Conservation (phyloP, 306 rosid species). For the Prunus armeniaca region DNA sequence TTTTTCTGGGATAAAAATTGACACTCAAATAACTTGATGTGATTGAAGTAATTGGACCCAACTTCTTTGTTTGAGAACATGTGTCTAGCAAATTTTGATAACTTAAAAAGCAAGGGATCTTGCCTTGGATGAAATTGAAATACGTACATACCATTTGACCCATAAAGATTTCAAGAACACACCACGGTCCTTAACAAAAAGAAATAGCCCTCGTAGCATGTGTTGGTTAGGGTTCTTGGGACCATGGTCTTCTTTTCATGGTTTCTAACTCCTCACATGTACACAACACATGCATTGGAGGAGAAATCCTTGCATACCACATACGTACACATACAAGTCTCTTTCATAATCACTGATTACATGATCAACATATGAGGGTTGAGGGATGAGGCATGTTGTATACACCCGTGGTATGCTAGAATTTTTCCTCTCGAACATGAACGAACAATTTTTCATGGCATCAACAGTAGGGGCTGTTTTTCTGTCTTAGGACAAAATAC, state of each 20-base stretch:
- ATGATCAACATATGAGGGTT: not conserved
- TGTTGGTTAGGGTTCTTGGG: not conserved
- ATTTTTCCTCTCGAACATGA: too few relatives aligned
- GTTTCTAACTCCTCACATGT: not conserved
- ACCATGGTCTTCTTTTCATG: not conserved
- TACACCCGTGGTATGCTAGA: not conserved
- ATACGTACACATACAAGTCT: not conserved
- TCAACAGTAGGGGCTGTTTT: too few relatives aligned
- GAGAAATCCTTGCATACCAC: not conserved
- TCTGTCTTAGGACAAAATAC: too few relatives aligned
- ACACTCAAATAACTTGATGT: not conserved
- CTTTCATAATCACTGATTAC: not conserved
- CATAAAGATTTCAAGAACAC: too few relatives aligned
- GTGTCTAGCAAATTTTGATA: not conserved
- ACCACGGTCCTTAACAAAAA: too few relatives aligned
- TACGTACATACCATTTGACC: too few relatives aligned
- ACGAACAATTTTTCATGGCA: too few relatives aligned
- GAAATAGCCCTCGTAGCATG: not conserved
- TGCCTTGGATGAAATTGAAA: not conserved
- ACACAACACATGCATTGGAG: not conserved
- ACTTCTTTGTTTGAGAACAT: not conserved
- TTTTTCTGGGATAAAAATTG: slow-evolving; percentile 9
- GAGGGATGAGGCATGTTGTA: not conserved
- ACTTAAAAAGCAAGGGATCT: not conserved
- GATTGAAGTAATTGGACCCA: not conserved